Percentiles rank a stretch among this genome's conserved stretches.
Evolutionary conservation across 495 filamentous ascomycete genomes (phyloP).

Genomic region (Penicillium psychrofluorescens): DNA sequence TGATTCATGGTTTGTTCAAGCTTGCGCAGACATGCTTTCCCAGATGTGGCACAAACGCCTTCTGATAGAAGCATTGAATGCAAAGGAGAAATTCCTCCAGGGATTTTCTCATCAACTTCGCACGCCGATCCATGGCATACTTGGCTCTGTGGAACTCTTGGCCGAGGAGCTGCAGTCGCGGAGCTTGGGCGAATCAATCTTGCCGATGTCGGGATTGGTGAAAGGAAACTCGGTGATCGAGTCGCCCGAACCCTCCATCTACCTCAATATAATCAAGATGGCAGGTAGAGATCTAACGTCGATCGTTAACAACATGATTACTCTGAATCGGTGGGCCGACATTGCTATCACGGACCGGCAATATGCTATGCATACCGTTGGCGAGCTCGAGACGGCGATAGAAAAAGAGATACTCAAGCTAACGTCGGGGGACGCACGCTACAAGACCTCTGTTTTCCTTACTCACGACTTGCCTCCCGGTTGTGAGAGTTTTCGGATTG

Average conservation of each 20-base stretch:
- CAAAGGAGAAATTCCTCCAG: conserved; percentile 14
- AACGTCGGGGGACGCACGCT: conserved; percentile 3
- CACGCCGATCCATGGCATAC: conserved; percentile 10
- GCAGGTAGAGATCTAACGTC: conserved; percentile 8
- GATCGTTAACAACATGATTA: conserved; percentile 10
- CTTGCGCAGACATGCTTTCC: conserved; percentile 5
- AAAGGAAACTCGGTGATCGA: neutral
- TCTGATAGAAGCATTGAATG: conserved; percentile 5
- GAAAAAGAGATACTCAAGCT: neutral
- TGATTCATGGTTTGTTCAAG: conserved; percentile 10
- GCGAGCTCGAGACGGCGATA: conserved; percentile 6
- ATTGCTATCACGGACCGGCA: conserved; percentile 8
- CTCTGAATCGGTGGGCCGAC: conserved; percentile 9
- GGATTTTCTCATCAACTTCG: conserved; percentile 14
- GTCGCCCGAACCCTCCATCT: neutral
- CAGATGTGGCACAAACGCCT: conserved; percentile 9
- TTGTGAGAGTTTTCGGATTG: conserved; percentile 1
- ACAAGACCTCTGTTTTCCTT: conserved; percentile 4
- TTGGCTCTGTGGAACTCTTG: conserved; percentile 11
- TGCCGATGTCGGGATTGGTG: neutral
- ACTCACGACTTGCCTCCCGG: neutral
- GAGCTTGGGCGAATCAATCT: neutral
- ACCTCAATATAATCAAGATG: conserved; percentile 10
- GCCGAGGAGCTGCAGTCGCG: conserved; percentile 3
- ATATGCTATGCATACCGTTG: conserved; percentile 3